phyloP scores from a whole-genome alignment of 73 alveolate genomes.

The Paramecium primaurelia region DNA sequence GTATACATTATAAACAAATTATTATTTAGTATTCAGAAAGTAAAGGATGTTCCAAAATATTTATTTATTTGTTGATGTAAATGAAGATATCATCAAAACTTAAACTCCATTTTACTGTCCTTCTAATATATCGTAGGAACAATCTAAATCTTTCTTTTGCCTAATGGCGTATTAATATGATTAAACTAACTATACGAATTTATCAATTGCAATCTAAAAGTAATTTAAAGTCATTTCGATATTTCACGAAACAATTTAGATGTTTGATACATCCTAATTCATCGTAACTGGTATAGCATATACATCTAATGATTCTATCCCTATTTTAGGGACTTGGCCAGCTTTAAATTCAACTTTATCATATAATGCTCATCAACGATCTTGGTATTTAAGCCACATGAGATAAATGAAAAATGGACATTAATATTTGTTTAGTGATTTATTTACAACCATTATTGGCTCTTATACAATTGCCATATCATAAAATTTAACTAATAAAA shows the following conservation, averaged over 20 bases:
- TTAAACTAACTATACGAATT: neutral
- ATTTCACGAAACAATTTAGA: neutral
- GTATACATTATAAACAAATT: neutral
- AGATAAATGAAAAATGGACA: neutral
- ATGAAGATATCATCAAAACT: neutral
- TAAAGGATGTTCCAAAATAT: neutral
- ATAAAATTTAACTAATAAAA: neutral
- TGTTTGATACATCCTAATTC: neutral
- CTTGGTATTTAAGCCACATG: neutral
- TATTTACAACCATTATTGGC: conserved; percentile 1
- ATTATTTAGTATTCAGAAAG: neutral
- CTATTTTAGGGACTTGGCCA: conserved; percentile 38
- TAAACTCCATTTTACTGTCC: neutral
- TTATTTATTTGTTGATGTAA: neutral
- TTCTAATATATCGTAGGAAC: neutral
- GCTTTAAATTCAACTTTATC: neutral
- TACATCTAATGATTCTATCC: neutral
- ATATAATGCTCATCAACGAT: neutral
- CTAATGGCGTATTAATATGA: neutral
- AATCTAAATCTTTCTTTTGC: neutral
- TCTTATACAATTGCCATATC: conserved; percentile 27
- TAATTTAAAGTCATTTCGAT: neutral
- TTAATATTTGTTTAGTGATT: neutral
- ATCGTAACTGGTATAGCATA: neutral
- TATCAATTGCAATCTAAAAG: neutral